Evolutionary conservation across 192 early-diverging fungal genomes (phyloP).

Genomic region (Dimargaris xerosporica): DNA sequence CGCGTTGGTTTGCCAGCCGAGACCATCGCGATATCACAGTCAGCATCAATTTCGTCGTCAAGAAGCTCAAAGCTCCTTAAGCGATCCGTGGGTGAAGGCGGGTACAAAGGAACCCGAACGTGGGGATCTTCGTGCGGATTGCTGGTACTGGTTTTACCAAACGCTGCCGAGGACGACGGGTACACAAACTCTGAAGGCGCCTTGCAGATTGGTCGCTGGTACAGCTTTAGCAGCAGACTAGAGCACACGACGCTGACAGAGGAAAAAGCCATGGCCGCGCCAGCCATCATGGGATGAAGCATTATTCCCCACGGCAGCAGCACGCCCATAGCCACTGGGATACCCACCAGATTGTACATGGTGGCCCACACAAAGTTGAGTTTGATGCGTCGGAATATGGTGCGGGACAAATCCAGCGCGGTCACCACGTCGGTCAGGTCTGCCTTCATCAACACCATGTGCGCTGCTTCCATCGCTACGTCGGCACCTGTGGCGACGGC

Average conservation of each 20-base stretch:
- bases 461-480: slow-evolving; percentile 60
- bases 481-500: slow-evolving; percentile 61
- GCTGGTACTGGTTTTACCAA: no score
- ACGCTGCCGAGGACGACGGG: no score
- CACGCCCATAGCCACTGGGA: slow-evolving; percentile 89
- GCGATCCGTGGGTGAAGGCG: no score
- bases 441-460: slow-evolving; percentile 72
- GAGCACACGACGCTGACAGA: slow-evolving; percentile 84
- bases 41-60: no score
- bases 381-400: slow-evolving; percentile 71
- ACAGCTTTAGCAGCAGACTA: slow-evolving; percentile 68
- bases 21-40: no score
- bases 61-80: no score
- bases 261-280: slow-evolving; percentile 85
- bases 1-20: no score
- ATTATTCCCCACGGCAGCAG: slow-evolving; percentile 70
- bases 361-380: slow-evolving; percentile 84
- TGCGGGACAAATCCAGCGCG: slow-evolving; percentile 66
- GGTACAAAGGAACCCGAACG: no score
- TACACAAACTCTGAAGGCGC: no score
- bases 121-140: no score
- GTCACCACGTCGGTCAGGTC: slow-evolving; percentile 75
- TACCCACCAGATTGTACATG: slow-evolving; percentile 75
- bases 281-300: slow-evolving; percentile 83
- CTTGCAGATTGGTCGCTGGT: slow-evolving; percentile 27